phyloP scores from a whole-genome alignment of 805 yeast genomes.

The Saturnispora sekii region DNA sequence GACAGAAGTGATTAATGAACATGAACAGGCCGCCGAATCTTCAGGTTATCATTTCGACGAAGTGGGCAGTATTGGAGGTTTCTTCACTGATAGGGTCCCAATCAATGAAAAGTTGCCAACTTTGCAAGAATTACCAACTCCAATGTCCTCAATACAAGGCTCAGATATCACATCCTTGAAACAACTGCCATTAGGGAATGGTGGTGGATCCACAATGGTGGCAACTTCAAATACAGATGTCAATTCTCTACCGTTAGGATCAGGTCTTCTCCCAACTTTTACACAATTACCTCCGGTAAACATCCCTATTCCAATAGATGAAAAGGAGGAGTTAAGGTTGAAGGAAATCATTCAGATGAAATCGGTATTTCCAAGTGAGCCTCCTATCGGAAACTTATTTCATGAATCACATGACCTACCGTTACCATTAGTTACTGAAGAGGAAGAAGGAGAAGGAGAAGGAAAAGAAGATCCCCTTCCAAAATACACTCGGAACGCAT shows the following conservation, averaged over 20 bases:
- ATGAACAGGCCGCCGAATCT: constrained; percentile 2
- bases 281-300: constrained; percentile 9
- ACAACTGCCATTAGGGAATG: neutral
- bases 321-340: constrained; percentile 45
- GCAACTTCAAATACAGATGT: constrained; percentile 2
- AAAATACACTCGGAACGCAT: neutral
- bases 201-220: constrained; percentile 2
- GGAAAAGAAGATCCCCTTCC: neutral
- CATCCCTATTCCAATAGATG: constrained; percentile 21
- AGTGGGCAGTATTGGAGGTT: constrained; percentile 1
- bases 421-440: too few species aligned
- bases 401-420: neutral
- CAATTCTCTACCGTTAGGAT: neutral
- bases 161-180: neutral
- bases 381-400: constrained; percentile 15
- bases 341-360: constrained; percentile 32
- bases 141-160: neutral
- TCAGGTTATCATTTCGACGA: constrained; percentile 1
- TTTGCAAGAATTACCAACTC: neutral
- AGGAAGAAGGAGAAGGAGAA: too few species aligned
- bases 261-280: neutral
- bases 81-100: neutral
- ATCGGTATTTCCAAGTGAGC: constrained; percentile 55
- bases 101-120: constrained; percentile 4
- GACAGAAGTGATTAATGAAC: too few species aligned